These are phyloP conservation scores for Rhodotorula sp. DNA, from an alignment of 1,284 basidiomycete species.

Conservation along the genomic window DNA sequence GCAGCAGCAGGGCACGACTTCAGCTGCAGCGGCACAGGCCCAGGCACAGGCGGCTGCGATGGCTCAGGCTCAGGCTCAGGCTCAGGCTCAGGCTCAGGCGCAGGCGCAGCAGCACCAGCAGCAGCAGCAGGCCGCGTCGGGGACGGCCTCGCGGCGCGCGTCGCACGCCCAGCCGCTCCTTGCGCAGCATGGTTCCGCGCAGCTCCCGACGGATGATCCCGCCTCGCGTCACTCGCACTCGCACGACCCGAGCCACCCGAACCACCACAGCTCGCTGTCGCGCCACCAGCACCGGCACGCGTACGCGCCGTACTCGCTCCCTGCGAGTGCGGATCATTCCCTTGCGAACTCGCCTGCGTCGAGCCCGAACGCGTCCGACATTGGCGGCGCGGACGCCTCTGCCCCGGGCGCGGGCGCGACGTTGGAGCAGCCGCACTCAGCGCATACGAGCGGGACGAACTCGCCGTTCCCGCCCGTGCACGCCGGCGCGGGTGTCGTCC, in stretches of 20 bases:
- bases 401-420: neutral
- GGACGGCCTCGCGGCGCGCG: slow-evolving; percentile 12
- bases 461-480: slow-evolving; percentile 31
- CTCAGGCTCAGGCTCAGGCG: neutral
- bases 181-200: neutral
- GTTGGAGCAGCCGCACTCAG: neutral
- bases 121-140: slow-evolving; percentile 5
- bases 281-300: slow-evolving; percentile 44
- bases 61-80: slow-evolving; percentile 2
- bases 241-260: slow-evolving; percentile 41
- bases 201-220: slow-evolving; percentile 21
- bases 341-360: slow-evolving; percentile 36
- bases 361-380: slow-evolving; percentile 17
- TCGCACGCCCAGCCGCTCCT: slow-evolving; percentile 11
- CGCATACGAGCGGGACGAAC: neutral
- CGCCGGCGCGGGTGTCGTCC: slow-evolving; percentile 19
- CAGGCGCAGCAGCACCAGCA: neutral
- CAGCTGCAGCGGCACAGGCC: slow-evolving; percentile 1
- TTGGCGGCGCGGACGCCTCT: neutral
- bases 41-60: slow-evolving; percentile 2
- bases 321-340: slow-evolving; percentile 32
- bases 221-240: slow-evolving; percentile 39
- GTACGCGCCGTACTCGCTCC: slow-evolving; percentile 43
- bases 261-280: slow-evolving; percentile 39
- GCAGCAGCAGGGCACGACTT: neutral